These are phyloP conservation scores for Arctium lappa DNA, from an alignment of 129 eudicot genomes.

Conservation along the genomic window DNA sequence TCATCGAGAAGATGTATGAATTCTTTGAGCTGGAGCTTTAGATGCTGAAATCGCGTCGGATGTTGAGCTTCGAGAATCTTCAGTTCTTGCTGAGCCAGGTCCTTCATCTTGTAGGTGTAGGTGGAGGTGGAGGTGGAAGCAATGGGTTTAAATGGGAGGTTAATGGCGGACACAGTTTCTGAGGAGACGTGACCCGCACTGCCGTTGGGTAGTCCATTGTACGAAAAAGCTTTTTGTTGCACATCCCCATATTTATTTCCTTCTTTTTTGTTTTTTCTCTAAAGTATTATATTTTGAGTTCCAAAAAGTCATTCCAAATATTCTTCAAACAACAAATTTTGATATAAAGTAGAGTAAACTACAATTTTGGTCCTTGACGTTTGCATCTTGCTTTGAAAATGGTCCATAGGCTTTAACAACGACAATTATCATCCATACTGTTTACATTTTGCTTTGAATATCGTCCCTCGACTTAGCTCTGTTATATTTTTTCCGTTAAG, in stretches of 20 bases:
- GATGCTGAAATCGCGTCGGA: conserved; percentile 43
- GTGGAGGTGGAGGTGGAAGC: not conserved
- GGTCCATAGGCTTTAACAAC: no score
- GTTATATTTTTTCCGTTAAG: no score
- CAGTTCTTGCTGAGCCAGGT: conserved; percentile 57
- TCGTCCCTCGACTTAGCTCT: no score
- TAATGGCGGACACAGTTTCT: conserved; percentile 32
- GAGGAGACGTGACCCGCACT: conserved; percentile 14
- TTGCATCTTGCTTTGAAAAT: no score
- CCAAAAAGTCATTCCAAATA: no score
- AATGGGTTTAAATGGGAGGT: not conserved
- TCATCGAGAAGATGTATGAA: conserved; percentile 50
- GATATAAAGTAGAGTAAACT: no score
- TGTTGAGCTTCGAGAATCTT: conserved; percentile 50
- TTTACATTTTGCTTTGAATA: no score
- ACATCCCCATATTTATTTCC: conserved; percentile 23
- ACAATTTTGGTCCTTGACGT: no score
- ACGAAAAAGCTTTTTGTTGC: not conserved
- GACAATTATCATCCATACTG: no score
- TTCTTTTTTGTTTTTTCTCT: not conserved
- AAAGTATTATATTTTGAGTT: not conserved
- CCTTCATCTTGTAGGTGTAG: conserved; percentile 33
- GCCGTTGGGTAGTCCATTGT: not conserved
- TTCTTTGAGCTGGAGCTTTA: conserved; percentile 55
- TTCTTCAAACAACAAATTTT: no score